Evolutionary conservation across 305 asterid species (phyloP).

Genomic region (Coffea humblotiana): DNA sequence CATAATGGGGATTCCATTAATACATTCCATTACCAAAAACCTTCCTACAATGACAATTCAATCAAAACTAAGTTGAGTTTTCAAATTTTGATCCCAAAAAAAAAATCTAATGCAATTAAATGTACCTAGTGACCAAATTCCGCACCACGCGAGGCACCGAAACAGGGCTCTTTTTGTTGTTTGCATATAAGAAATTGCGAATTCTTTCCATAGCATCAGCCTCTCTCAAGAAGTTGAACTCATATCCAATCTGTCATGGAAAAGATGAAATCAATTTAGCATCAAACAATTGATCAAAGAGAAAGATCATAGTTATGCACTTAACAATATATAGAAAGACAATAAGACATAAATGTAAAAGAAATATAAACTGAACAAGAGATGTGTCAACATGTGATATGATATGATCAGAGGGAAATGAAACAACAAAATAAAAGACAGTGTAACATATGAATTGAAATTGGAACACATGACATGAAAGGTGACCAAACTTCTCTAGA

Average conservation of each 20-base stretch:
- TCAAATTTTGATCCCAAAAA: not conserved
- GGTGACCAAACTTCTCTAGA: not conserved
- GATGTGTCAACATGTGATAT: not conserved
- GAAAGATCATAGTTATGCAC: not conserved
- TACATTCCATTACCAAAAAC: slow-evolving; percentile 89
- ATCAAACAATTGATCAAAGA: slow-evolving; percentile 7
- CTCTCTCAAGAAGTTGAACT: slow-evolving; percentile 86
- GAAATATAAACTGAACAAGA: not conserved
- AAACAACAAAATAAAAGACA: not conserved
- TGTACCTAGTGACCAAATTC: slow-evolving; percentile 72
- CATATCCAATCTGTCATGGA: slow-evolving; percentile 77
- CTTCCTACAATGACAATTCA: slow-evolving; percentile 51
- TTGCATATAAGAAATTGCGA: slow-evolving; percentile 56
- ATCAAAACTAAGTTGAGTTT: not conserved
- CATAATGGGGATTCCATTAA: slow-evolving; percentile 88
- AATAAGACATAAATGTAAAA: not conserved
- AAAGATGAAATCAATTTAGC: slow-evolving; percentile 26
- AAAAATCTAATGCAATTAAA: slow-evolving; percentile 8
- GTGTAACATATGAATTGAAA: not conserved
- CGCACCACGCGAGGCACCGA: slow-evolving; percentile 65
- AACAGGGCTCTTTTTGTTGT: slow-evolving; percentile 76
- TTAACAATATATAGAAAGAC: slow-evolving; percentile 5
- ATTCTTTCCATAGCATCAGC: slow-evolving; percentile 96
- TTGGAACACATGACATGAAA: not conserved
- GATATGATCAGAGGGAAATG: not conserved